These are phyloP conservation scores for Aureobasidium namibiae DNA, from an alignment of 2,329 filamentous ascomycete genomes.

Conservation along the genomic window DNA sequence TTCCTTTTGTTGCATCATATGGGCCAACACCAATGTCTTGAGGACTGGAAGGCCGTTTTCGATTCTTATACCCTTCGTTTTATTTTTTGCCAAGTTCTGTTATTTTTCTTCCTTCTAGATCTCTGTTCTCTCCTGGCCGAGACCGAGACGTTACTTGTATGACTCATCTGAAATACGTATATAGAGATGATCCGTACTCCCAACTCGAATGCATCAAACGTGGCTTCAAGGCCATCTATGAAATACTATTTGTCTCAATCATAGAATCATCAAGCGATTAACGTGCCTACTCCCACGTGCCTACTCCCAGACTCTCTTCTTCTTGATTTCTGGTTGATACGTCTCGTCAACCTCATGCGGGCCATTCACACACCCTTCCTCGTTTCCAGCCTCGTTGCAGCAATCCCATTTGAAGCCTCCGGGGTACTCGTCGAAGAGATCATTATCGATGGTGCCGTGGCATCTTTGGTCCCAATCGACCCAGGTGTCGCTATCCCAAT, in stretches of 20 bases:
- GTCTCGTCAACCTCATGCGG: not conserved
- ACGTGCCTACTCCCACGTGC: not conserved
- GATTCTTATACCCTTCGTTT: slow-evolving; percentile 10
- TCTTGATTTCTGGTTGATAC: not conserved
- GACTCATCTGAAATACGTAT: not conserved
- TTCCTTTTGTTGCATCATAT: not conserved
- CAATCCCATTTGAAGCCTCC: slow-evolving; percentile 27
- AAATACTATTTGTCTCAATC: too few relatives aligned
- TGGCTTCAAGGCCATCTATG: not conserved
- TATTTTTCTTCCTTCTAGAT: not conserved
- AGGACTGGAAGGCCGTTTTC: not conserved
- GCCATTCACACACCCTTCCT: not conserved
- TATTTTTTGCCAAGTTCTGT: not conserved
- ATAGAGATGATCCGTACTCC: not conserved
- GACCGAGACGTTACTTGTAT: not conserved
- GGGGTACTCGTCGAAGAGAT: slow-evolving; percentile 19
- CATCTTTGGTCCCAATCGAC: slow-evolving; percentile 23
- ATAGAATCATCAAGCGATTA: too few relatives aligned
- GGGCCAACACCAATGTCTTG: not conserved
- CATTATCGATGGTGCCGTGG: slow-evolving; percentile 23
- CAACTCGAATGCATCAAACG: not conserved
- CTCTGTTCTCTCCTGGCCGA: not conserved
- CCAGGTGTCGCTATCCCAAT: slow-evolving; percentile 22
- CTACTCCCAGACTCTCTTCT: not conserved
- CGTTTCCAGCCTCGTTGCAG: slow-evolving; percentile 17